Evolutionary conservation across 2,329 filamentous ascomycete genomes (phyloP), one percentile per base, ranked within the genome.

Genomic region (Ophiocordyceps camponoti-floridani): DNA sequence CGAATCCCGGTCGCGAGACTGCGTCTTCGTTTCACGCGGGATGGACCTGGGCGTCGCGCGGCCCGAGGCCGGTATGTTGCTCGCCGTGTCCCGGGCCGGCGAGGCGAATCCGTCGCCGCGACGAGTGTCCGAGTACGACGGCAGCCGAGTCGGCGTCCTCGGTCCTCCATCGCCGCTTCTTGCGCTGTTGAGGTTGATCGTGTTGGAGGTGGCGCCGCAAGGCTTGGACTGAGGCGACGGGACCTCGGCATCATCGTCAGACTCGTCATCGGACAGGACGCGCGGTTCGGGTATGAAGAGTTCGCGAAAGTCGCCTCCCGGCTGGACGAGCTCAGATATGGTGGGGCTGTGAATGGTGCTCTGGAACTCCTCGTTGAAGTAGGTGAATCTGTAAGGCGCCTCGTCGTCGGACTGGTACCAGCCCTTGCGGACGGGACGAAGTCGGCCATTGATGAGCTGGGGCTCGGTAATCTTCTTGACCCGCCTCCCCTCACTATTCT

Each of bases 291-390:
- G 91, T 19, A 94, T 75, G 57, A 98, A 98, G 0, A 98, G 73
- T 53, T 94, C 84, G 47, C 73, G 73, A 59, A 98, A 98, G 40
- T 75, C 83, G 48, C 80, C 75, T 6, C 86, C 91, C 0, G 84
- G 80, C 52, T 94, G 87, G 9, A 93, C 74, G 18, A 98, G 72
- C 58, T 95, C 91, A 2, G 87, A 94, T 46, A 98, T 94, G 0
- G 83, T 91, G 61, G 94, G 85, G 48, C 87, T 91, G 61, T 98
- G 91, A 49, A 98, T 93, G 0, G 91, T 98, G 60, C 84, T 93
- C 54, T 86, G 82, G 46, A 96, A 86, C 50, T 94, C 86, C 58
- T 96, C 91, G 60, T 96, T 96, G 70, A 98, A 98, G 61, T 98
- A 98, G 0, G 91, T 96, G 60, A 95, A 98, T 26, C 91, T 77